Conservation (phyloP, 139 green algal species). For the Tetradesmus lagerheimii region DNA sequence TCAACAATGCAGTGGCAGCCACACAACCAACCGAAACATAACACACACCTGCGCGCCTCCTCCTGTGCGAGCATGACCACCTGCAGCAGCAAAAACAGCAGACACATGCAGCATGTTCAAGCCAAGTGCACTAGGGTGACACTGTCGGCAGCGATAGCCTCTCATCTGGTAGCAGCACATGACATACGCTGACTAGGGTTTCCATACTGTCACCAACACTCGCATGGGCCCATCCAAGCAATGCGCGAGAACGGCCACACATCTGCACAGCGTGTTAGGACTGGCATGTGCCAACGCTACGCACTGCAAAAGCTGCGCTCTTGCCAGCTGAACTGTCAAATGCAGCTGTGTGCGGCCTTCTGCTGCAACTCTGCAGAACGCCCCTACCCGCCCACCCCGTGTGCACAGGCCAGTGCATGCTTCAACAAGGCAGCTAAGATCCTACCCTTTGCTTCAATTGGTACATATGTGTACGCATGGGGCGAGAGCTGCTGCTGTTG, state of each 20-base stretch:
- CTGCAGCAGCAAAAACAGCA: conserved; percentile 2
- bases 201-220: background rate
- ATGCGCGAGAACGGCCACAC: background rate
- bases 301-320: background rate
- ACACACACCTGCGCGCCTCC: conserved; percentile 80
- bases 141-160: background rate
- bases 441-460: background rate
- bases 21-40: background rate
- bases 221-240: background rate
- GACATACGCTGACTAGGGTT: background rate
- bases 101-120: background rate
- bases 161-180: background rate
- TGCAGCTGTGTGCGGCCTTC: background rate
- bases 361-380: background rate
- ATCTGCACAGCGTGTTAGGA: no score
- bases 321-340: background rate
- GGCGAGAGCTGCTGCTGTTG: background rate
- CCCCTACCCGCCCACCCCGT: background rate
- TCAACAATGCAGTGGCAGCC: background rate
- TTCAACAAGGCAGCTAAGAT: background rate
- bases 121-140: background rate
- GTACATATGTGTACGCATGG: background rate
- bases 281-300: background rate
- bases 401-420: background rate
- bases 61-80: conserved; percentile 99